Conservation (phyloP, 2,329 filamentous ascomycete genomes). For the Drechslera avenae region DNA sequence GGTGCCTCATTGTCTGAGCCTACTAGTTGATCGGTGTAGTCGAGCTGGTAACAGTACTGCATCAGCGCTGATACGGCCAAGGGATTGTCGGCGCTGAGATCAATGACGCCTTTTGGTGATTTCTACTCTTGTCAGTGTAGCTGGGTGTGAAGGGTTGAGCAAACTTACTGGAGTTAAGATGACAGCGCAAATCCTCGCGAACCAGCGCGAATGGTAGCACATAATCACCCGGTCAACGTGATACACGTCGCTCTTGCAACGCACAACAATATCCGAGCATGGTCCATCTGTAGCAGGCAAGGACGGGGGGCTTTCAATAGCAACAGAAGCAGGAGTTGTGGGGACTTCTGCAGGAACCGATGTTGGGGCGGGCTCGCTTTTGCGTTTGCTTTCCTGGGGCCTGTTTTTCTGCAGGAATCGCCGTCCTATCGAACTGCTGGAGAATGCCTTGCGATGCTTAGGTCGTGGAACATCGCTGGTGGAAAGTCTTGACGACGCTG, state of each 20-base stretch:
- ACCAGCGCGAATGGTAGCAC: slow-evolving; percentile 40
- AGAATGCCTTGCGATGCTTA: slow-evolving; percentile 21
- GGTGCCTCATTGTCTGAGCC: slow-evolving; percentile 24
- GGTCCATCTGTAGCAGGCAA: slow-evolving; percentile 18
- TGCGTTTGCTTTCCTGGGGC: slow-evolving; percentile 3
- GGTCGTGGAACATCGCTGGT: slow-evolving; percentile 3
- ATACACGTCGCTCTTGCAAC: slow-evolving; percentile 36
- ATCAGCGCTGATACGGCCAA: slow-evolving; percentile 42
- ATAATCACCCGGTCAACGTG: slow-evolving; percentile 39
- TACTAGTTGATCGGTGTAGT: slow-evolving; percentile 35
- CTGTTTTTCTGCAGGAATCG: slow-evolving; percentile 21
- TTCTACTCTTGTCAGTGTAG: slow-evolving; percentile 24
- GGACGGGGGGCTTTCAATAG: neutral
- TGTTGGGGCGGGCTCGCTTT: slow-evolving; percentile 4
- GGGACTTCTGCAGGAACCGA: slow-evolving; percentile 1
- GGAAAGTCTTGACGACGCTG: slow-evolving; percentile 21
- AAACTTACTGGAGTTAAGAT: slow-evolving; percentile 26
- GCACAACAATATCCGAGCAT: slow-evolving; percentile 36
- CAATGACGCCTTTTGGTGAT: slow-evolving; percentile 31
- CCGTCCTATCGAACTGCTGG: slow-evolving; percentile 15
- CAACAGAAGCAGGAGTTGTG: neutral
- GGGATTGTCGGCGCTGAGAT: slow-evolving; percentile 39
- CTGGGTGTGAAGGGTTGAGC: neutral
- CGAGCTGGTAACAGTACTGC: slow-evolving; percentile 41
- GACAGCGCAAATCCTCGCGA: slow-evolving; percentile 36